Evolutionary conservation across 371 early-diverging fungal genomes (phyloP).

Genomic region (Syncephalis plumigaleata): DNA sequence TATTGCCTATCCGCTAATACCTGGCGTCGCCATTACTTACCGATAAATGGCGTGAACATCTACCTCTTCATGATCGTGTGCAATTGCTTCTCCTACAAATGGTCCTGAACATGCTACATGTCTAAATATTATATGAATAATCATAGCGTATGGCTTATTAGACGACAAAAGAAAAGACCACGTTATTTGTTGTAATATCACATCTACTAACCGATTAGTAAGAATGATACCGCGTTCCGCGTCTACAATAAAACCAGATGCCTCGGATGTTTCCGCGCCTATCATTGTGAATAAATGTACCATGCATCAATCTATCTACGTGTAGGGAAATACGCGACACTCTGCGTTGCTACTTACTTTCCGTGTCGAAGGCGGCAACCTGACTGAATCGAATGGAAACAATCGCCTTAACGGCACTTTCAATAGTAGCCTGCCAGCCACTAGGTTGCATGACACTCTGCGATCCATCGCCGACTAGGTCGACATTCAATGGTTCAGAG

Average conservation of each 20-base stretch:
- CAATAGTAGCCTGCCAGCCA: conserved; percentile 46
- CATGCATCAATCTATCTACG: too few relatives aligned
- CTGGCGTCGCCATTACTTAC: conserved; percentile 5
- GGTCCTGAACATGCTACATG: conserved; percentile 81
- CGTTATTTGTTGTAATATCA: neutral
- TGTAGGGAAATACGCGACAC: too few relatives aligned
- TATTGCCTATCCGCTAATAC: neutral
- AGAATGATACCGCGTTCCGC: conserved; percentile 69
- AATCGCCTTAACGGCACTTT: conserved; percentile 51
- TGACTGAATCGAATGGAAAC: conserved; percentile 59
- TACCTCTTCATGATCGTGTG: conserved; percentile 77
- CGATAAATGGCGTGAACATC: conserved; percentile 58
- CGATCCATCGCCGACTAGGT: conserved; percentile 16
- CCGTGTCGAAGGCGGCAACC: conserved; percentile 63
- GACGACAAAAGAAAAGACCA: neutral
- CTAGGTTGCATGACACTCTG: conserved; percentile 17
- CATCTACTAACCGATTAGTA: conserved; percentile 46
- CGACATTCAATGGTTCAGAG: conserved; percentile 13
- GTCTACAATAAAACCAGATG: conserved; percentile 91
- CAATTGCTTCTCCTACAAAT: conserved; percentile 59
- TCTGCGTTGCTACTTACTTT: conserved; percentile 32
- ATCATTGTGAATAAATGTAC: too few relatives aligned
- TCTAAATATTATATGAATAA: too few relatives aligned
- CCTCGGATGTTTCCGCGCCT: conserved; percentile 25
- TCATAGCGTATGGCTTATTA: neutral